Evolutionary conservation across 2,329 filamentous ascomycete genomes (phyloP).

Genomic region (Fusarium torreyae): DNA sequence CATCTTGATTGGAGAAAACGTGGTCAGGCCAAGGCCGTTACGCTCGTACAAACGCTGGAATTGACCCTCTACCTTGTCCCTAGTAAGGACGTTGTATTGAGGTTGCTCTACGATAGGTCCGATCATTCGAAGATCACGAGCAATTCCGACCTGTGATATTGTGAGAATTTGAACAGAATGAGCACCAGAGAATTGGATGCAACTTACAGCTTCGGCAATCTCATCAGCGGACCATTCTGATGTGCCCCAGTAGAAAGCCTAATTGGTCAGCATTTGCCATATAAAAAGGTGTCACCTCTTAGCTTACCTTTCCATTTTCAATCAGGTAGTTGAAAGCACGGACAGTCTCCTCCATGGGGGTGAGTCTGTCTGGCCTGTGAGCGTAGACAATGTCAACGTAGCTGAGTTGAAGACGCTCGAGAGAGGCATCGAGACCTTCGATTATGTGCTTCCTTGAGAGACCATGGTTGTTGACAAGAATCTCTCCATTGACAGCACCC

Average conservation of each 20-base stretch:
- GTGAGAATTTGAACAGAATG: neutral
- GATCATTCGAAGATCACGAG: constrained; percentile 73
- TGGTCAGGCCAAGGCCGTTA: constrained; percentile 72
- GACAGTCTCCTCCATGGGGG: constrained; percentile 80
- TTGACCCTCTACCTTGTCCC: constrained; percentile 75
- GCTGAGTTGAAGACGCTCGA: constrained; percentile 69
- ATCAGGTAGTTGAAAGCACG: constrained; percentile 81
- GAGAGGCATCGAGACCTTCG: constrained; percentile 66
- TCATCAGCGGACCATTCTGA: constrained; percentile 80
- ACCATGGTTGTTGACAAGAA: constrained; percentile 75
- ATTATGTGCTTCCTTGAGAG: constrained; percentile 78
- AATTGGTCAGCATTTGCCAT: neutral
- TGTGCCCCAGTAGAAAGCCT: constrained; percentile 74
- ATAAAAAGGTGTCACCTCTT: neutral
- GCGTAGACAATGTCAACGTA: constrained; percentile 81
- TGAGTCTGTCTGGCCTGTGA: constrained; percentile 76
- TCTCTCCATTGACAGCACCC: constrained; percentile 72
- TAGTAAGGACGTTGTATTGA: constrained; percentile 74
- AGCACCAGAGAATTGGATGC: rapidly evolving
- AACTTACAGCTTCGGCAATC: constrained; percentile 69
- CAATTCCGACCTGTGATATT: constrained; percentile 63
- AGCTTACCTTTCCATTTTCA: constrained; percentile 68
- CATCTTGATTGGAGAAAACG: constrained; percentile 70
- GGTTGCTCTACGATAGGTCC: constrained; percentile 78
- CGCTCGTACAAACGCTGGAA: constrained; percentile 73